Percentiles rank a stretch among this genome's conserved stretches.
Conservation (phyloP, 371 early-diverging fungal species). For the Mucor sp. region DNA sequence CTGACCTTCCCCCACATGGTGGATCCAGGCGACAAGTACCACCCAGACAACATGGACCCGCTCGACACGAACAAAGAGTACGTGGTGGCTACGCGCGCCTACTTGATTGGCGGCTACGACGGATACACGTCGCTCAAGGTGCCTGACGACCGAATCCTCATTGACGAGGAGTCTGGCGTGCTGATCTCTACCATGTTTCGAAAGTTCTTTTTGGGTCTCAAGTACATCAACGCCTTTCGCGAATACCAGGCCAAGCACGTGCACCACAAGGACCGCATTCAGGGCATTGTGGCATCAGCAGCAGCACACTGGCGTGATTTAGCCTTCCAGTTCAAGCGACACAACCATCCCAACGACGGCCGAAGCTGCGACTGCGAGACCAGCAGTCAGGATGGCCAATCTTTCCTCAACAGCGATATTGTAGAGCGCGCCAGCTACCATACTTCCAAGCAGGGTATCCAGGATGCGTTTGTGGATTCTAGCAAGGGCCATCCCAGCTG, state of each 20-base stretch:
- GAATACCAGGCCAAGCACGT: conserved; percentile 27
- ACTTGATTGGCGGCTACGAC: conserved; percentile 64
- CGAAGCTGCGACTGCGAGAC: conserved; percentile 12
- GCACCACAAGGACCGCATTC: conserved; percentile 13
- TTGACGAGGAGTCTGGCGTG: conserved; percentile 65
- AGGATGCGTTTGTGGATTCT: conserved; percentile 32
- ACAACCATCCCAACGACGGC: conserved; percentile 19
- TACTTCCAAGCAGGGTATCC: conserved; percentile 20
- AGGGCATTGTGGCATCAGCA: conserved; percentile 19
- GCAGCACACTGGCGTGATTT: conserved; percentile 28
- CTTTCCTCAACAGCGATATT: conserved; percentile 13
- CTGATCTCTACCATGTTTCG: conserved; percentile 53
- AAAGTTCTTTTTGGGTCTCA: conserved; percentile 60
- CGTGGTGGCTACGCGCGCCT: conserved; percentile 56
- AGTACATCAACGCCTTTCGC: conserved; percentile 52
- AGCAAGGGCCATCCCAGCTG: conserved; percentile 29
- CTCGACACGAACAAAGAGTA: conserved; percentile 52
- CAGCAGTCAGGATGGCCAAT: conserved; percentile 4
- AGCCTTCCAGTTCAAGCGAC: conserved; percentile 16
- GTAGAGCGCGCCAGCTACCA: conserved; percentile 23
- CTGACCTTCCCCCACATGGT: conserved; percentile 15
- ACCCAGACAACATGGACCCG: conserved; percentile 36
- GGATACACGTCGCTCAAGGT: conserved; percentile 52
- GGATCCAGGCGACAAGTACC: conserved; percentile 15
- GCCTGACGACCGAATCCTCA: conserved; percentile 37